phyloP scores from a whole-genome alignment of 495 filamentous ascomycete genomes.

The Corynascus novoguineensis region DNA sequence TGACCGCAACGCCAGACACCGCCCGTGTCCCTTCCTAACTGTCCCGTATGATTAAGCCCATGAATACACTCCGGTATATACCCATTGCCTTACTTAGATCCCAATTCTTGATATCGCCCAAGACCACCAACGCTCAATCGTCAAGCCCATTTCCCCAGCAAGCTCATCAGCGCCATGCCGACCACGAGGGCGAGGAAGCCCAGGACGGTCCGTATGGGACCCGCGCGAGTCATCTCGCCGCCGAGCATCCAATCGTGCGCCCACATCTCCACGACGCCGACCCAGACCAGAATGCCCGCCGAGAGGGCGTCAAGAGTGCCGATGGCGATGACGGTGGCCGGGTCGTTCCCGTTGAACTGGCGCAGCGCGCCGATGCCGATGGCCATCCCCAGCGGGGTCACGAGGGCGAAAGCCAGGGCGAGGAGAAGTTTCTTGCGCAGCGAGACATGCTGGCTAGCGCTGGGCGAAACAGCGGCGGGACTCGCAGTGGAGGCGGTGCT shows the following conservation, averaged over 20 bases:
- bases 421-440: conserved; percentile 42
- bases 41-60: too few species aligned
- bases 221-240: conserved; percentile 24
- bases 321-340: conserved; percentile 49
- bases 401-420: conserved; percentile 47
- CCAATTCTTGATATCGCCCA: too few species aligned
- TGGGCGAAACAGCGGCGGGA: neutral
- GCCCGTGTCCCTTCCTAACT: too few species aligned
- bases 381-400: conserved; percentile 55
- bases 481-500: neutral
- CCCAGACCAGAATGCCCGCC: conserved; percentile 56
- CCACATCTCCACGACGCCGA: conserved; percentile 57
- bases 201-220: conserved; percentile 20
- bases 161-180: conserved; percentile 30
- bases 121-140: too few species aligned
- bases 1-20: too few species aligned
- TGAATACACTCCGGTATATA: too few species aligned
- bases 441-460: conserved; percentile 1
- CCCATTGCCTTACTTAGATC: too few species aligned
- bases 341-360: conserved; percentile 53
- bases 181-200: conserved; percentile 20
- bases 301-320: conserved; percentile 54
- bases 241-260: conserved; percentile 49
- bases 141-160: conserved; percentile 34
- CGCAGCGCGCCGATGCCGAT: conserved; percentile 52